phyloP scores from a whole-genome alignment of 1,139 yeast genomes.

The Magnusiomyces ingens region DNA sequence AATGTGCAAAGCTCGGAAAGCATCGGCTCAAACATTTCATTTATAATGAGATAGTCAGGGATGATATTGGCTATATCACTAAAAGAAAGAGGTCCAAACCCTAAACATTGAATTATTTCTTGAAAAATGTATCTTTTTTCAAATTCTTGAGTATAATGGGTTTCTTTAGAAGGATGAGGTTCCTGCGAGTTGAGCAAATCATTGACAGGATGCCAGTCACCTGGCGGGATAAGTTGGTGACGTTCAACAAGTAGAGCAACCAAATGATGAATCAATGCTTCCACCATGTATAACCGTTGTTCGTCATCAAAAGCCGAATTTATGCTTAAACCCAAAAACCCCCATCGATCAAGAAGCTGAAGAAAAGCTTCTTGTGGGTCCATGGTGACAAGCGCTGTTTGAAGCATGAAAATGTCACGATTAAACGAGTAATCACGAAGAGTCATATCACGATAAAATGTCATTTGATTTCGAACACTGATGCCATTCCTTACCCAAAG shows the following conservation, averaged over 20 bases:
- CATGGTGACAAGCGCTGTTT: slow-evolving; percentile 53
- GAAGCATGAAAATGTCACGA: slow-evolving; percentile 69
- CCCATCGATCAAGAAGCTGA: slow-evolving; percentile 67
- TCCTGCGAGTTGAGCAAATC: background rate
- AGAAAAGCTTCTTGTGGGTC: slow-evolving; percentile 53
- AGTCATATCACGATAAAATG: slow-evolving; percentile 73
- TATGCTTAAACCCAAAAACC: slow-evolving; percentile 43
- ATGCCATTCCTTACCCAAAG: slow-evolving; percentile 89
- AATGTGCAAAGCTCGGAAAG: slow-evolving; percentile 55
- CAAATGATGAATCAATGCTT: slow-evolving; percentile 68
- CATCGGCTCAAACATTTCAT: slow-evolving; percentile 66
- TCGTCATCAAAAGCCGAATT: slow-evolving; percentile 37
- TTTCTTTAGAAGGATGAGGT: background rate
- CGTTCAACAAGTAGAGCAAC: slow-evolving; percentile 68
- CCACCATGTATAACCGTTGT: slow-evolving; percentile 53
- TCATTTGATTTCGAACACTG: slow-evolving; percentile 70
- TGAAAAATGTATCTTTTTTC: slow-evolving; percentile 48
- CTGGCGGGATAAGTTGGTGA: slow-evolving; percentile 46
- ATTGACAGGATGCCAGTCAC: slow-evolving; percentile 28
- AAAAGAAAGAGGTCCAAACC: slow-evolving; percentile 67
- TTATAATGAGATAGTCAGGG: slow-evolving; percentile 66
- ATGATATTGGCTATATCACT: slow-evolving; percentile 61
- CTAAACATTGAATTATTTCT: slow-evolving; percentile 73
- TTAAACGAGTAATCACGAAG: slow-evolving; percentile 76
- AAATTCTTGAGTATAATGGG: slow-evolving; percentile 36